phyloP scores from a whole-genome alignment of 805 yeast species.

The Lipomyces sp. region DNA sequence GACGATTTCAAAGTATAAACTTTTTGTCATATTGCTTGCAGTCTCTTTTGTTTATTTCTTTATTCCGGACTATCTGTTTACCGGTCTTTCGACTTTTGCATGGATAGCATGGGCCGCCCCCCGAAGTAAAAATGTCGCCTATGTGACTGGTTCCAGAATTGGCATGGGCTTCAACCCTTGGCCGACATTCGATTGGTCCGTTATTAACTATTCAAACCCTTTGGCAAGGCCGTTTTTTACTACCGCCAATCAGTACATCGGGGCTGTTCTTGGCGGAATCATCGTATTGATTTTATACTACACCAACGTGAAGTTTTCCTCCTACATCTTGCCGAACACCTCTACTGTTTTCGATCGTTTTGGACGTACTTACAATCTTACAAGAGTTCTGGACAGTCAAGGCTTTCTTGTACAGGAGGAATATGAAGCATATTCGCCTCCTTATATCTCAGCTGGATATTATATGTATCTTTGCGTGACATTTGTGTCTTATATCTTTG shows the following conservation, averaged over 20 bases:
- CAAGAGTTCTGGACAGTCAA: constrained; percentile 41
- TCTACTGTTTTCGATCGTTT: constrained; percentile 42
- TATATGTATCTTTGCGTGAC: constrained; percentile 55
- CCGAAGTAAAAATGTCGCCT: constrained; percentile 50
- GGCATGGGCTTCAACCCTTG: constrained; percentile 49
- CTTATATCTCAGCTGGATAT: constrained; percentile 62
- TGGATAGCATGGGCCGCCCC: constrained; percentile 45
- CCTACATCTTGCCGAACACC: constrained; percentile 51
- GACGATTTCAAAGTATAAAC: constrained; percentile 51
- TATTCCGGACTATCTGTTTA: constrained; percentile 63
- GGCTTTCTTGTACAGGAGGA: constrained; percentile 45
- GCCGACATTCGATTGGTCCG: constrained; percentile 46
- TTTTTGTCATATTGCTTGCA: constrained; percentile 46
- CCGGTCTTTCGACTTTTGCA: constrained; percentile 57
- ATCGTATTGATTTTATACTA: constrained; percentile 40
- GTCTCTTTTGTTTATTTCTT: constrained; percentile 56
- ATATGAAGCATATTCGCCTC: constrained; percentile 57
- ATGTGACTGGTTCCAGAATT: constrained; percentile 51
- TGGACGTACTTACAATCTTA: constrained; percentile 46
- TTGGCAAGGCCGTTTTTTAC: constrained; percentile 48
- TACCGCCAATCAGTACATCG: constrained; percentile 36
- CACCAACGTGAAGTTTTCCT: constrained; percentile 49
- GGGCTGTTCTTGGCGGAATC: constrained; percentile 39
- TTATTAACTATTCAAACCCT: constrained; percentile 29
- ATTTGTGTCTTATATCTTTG: constrained; percentile 56